These are phyloP conservation scores for Fusarium transvaalense DNA, from an alignment of 2,329 filamentous ascomycete genomes.

Conservation along the genomic window DNA sequence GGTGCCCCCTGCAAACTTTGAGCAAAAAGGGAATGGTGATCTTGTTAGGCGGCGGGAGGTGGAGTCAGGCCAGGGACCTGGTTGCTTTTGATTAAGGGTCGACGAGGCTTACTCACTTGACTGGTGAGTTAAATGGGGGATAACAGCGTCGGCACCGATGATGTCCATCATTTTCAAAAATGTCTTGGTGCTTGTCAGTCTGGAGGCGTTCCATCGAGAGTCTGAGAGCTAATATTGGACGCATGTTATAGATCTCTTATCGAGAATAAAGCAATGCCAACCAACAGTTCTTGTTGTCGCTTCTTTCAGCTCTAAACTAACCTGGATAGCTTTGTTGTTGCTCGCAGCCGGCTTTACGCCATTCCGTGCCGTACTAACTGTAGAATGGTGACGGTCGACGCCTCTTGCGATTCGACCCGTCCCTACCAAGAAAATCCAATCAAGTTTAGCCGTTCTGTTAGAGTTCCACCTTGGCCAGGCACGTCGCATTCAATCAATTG, in stretches of 20 bases:
- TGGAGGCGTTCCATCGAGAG: constrained; percentile 9
- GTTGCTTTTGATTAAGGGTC: constrained; percentile 50
- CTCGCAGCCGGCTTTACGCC: constrained; percentile 23
- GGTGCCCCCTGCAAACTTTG: constrained; percentile 33
- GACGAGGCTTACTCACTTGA: constrained; percentile 46
- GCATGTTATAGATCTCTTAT: constrained; percentile 1
- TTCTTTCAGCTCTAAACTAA: constrained; percentile 16
- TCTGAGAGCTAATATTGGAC: constrained; percentile 1
- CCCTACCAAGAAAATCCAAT: constrained; percentile 32
- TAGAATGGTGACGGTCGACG: constrained; percentile 17
- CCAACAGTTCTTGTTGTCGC: constrained; percentile 12
- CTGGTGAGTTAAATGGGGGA: constrained; percentile 39
- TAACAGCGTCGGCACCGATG: constrained; percentile 25
- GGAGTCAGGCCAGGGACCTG: constrained; percentile 45
- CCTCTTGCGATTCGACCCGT: constrained; percentile 43
- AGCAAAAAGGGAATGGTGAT: constrained; percentile 35
- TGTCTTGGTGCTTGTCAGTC: constrained; percentile 9
- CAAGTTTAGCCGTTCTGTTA: constrained; percentile 24
- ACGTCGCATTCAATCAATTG: constrained; percentile 26
- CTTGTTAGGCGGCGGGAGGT: constrained; percentile 44
- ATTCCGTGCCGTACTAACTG: constrained; percentile 11
- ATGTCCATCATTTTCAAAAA: not conserved
- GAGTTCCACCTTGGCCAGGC: constrained; percentile 5
- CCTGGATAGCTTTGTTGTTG: constrained; percentile 22
- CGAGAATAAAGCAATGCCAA: constrained; percentile 3